Evolutionary conservation across 148 eudicot genomes (phyloP), one percentile per base, ranked within the genome.

Genomic region (Pharnaceum exiguum): DNA sequence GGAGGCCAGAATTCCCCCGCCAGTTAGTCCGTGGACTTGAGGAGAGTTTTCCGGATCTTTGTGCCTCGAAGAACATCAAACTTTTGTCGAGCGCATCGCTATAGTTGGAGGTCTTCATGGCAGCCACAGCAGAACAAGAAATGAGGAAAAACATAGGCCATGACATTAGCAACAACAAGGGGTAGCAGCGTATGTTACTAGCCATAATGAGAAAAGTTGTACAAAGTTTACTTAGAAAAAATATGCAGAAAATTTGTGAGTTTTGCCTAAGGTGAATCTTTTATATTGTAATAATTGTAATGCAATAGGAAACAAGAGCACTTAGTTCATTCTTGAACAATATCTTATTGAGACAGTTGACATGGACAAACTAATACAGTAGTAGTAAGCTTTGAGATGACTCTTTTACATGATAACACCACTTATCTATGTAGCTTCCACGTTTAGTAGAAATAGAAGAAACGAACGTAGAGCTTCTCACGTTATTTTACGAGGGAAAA

Each of bases 31-130:
- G 68, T 45, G 73, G 83, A 59, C 68, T 65, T 0, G 22, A 4
- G 0, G 93, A 95, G 21, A 90, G 72, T 60, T 62, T 70, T 2
- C 97, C 97, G 0, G 97, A 90, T 52, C 93, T 72, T 51, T 90
- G 97, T 5, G 93, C 97, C 69, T 90, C 97, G 44, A 84, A 90
- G 50, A 84, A 90, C 77, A 80, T 19, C 65, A 90, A 67, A 44
- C 75, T 84, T 71, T 87, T 87, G 46, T 73, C 77, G 18, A 84
- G 71, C 35, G 97, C 97, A 5, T 78, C 85, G 1, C 81, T 60
- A 19, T 90, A 90, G 46, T 90, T 75, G 24, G 77, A 88, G 1
- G 68, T 57, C 26, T 51, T 31, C 0, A 45, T 70, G 5, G 29
- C 24, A 39, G 45, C 51, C 31, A 72, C 51, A 23, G 47, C 53